A percentile compares a stretch with the other conserved stretches of the same genome.
Evolutionary conservation across 2,329 filamentous ascomycete genomes (phyloP).

Genomic region (Ceratocystis colombiana): DNA sequence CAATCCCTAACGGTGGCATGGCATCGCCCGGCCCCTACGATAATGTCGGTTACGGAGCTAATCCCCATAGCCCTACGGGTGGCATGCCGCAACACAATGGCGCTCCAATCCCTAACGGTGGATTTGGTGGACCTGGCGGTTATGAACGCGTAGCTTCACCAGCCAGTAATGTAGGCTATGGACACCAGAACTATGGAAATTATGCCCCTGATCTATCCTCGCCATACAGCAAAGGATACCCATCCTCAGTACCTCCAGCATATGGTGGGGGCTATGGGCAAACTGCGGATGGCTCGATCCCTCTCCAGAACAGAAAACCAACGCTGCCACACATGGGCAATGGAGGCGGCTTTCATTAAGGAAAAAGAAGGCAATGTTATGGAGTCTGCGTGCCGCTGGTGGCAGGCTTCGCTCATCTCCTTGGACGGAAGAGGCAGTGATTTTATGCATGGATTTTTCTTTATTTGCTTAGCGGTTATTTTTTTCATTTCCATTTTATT

Average conservation of each 20-base stretch:
- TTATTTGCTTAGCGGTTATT: background rate
- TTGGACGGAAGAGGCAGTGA: background rate
- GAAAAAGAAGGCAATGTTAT: background rate
- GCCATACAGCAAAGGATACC: background rate
- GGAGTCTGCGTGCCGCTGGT: background rate
- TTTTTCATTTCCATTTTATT: no score
- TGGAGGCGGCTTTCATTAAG: background rate
- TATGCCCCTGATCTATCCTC: background rate
- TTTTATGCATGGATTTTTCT: background rate
- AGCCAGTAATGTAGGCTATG: background rate
- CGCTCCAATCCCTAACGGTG: background rate
- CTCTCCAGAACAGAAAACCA: slow-evolving; percentile 17
- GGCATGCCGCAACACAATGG: background rate
- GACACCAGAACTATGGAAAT: background rate
- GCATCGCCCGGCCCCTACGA: slow-evolving; percentile 6
- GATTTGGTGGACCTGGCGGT: background rate
- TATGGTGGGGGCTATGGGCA: slow-evolving; percentile 18
- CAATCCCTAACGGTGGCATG: slow-evolving; percentile 10
- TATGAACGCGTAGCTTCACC: slow-evolving; percentile 18
- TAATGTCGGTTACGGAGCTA: slow-evolving; percentile 6
- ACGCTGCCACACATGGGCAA: slow-evolving; percentile 2
- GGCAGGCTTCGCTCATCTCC: background rate
- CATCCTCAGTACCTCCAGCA: background rate
- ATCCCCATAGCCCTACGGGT: background rate
- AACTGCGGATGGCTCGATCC: slow-evolving; percentile 14